Percentiles rank a stretch among this genome's conserved stretches.
Conservation (phyloP, 2,329 filamentous ascomycete species). For the Blastomyces percursus region DNA sequence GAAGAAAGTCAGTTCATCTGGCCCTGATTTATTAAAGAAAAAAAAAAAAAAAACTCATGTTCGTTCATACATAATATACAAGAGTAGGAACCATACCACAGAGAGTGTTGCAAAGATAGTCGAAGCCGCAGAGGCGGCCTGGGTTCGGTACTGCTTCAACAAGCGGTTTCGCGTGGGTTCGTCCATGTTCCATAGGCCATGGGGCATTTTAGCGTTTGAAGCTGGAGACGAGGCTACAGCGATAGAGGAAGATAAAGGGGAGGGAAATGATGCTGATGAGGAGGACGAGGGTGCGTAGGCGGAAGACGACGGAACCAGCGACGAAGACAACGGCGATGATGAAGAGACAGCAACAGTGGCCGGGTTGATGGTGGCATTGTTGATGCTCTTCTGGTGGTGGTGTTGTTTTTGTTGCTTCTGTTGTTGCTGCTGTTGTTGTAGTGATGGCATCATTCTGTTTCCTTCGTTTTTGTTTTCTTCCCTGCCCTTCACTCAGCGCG, state of each 20-base stretch:
- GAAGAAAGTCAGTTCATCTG: neutral
- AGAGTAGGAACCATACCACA: slow-evolving; percentile 29
- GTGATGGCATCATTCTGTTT: slow-evolving; percentile 11
- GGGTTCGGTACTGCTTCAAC: slow-evolving; percentile 37
- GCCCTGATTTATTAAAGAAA: too few relatives aligned
- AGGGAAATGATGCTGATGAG: slow-evolving; percentile 16
- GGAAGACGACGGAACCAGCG: slow-evolving; percentile 25
- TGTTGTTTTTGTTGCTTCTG: slow-evolving; percentile 18
- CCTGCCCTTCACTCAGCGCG: neutral
- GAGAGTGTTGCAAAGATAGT: slow-evolving; percentile 36
- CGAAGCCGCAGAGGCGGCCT: slow-evolving; percentile 36
- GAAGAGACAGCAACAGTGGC: slow-evolving; percentile 23
- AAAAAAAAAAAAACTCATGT: too few relatives aligned
- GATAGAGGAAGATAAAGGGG: slow-evolving; percentile 15
- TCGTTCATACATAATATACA: neutral
- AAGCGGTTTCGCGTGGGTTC: slow-evolving; percentile 33
- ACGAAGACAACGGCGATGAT: slow-evolving; percentile 15
- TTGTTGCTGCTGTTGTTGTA: slow-evolving; percentile 10
- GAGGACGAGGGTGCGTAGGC: slow-evolving; percentile 19
- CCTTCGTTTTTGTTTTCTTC: neutral
- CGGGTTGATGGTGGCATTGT: slow-evolving; percentile 12
- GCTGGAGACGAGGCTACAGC: neutral
- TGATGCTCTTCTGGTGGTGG: slow-evolving; percentile 22
- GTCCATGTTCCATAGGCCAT: slow-evolving; percentile 28
- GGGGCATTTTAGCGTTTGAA: slow-evolving; percentile 8